Evolutionary conservation across 1,284 basidiomycete genomes (phyloP), one percentile per base, ranked within the genome.

Genomic region (Austroboletus novae-zelandiae): DNA sequence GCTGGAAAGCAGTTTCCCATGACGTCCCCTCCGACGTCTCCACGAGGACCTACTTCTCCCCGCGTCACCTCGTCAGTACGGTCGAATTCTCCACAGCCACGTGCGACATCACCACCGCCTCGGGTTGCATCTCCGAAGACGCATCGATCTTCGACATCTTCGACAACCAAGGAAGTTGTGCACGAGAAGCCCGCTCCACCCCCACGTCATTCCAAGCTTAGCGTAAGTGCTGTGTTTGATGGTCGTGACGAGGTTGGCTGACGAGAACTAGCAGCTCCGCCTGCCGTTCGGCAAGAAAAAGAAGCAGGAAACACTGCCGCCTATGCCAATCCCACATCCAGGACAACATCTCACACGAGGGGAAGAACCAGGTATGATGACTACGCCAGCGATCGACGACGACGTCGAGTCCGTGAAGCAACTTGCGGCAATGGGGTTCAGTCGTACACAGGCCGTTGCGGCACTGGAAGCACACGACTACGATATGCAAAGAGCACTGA

Each of bases 361-460:
- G 18, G 60, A 83, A 50, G 77, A 81, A 49, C 71, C 78, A 7
- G 40, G 47, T 9, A 54, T 57, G 25, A 60, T 59, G 8, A 79
- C 20, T 13, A 25, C 83, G 5, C 81, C 86, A 1, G 78, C 77
- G 2, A 74, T 76, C 10, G 84, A 84, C 29, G 89, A 90, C 54
- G 91, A 93, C 56, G 82, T 86, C 6, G 83, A 86, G 56, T 72
- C 82, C 0, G 87, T 94, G 31, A 91, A 88, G 64, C 84, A 86
- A 59, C 72, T 94, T 40, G 80, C 79, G 43, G 78, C 76, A 29
- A 93, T 94, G 90, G 91, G 91, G 35, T 94, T 94, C 74, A 84
- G 78, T 58, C 80, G 91, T 43, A 69, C 74, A n/a, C 84, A 91
- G 65, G 87, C 88, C 0, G 78, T 94, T 8, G 74, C 74, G 25